Evolutionary conservation across 139 green algal genomes (phyloP).

Genomic region (Pedinophyceae sp.): DNA sequence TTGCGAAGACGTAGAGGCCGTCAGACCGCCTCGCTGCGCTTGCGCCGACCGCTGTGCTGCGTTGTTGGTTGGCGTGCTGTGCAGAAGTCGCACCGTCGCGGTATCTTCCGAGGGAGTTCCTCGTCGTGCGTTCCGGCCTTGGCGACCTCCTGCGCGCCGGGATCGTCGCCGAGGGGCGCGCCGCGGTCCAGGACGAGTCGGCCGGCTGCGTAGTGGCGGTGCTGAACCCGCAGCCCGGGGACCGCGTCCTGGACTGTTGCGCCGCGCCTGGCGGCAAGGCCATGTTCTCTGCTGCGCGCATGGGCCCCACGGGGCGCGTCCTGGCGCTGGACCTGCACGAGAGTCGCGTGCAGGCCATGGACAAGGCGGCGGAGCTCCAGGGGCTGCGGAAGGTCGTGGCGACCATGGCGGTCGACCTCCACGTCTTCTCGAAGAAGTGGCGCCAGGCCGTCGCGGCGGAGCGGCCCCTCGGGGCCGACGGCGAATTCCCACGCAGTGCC

Average conservation of each 20-base stretch:
- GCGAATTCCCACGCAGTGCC: too few species aligned
- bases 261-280: constrained; percentile 78
- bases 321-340: constrained; percentile 13
- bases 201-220: constrained; percentile 63
- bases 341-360: constrained; percentile 3
- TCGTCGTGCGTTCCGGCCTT: not conserved
- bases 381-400: not conserved
- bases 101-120: constrained; percentile 2
- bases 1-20: too few species aligned
- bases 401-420: not conserved
- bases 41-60: too few species aligned
- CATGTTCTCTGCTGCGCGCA: constrained; percentile 49
- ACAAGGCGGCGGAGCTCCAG: constrained; percentile 2
- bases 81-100: not conserved
- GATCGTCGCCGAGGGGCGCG: too few species aligned
- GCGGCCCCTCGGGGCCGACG: too few species aligned
- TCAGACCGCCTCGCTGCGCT: too few species aligned
- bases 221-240: constrained; percentile 56
- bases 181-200: constrained; percentile 66
- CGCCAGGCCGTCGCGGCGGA: too few species aligned
- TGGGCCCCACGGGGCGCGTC: constrained; percentile 28
- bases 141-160: constrained; percentile 1
- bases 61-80: too few species aligned
- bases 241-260: constrained; percentile 69
- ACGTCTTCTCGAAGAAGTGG: too few species aligned